Evolutionary conservation across 305 asterid species (phyloP).

Genomic region (Fraxinus xanthoxyloides): DNA sequence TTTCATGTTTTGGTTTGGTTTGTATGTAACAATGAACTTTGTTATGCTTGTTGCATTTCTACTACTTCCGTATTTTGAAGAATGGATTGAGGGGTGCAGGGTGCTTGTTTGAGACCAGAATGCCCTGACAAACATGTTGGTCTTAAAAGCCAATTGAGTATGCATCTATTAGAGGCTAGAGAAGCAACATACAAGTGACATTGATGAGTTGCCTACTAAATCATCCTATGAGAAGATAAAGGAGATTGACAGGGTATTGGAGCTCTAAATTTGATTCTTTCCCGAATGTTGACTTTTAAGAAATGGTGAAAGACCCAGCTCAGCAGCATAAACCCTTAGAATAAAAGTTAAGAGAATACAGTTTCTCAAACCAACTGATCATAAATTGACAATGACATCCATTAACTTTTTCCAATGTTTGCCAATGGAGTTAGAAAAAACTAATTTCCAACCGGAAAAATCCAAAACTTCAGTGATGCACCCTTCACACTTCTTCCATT

Average conservation of each 20-base stretch:
- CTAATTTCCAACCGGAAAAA: background rate
- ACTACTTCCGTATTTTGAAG: background rate
- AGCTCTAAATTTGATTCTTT: background rate
- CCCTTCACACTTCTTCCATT: background rate
- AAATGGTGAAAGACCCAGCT: background rate
- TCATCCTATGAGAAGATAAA: background rate
- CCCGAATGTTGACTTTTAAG: background rate
- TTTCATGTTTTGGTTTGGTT: background rate
- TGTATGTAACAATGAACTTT: background rate
- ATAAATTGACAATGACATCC: constrained; percentile 1
- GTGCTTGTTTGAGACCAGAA: background rate
- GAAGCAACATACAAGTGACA: background rate
- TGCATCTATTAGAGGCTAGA: background rate
- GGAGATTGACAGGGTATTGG: background rate
- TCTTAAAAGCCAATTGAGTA: background rate
- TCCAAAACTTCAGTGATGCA: constrained; percentile 4
- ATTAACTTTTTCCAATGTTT: background rate
- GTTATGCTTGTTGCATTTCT: background rate
- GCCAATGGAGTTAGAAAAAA: background rate
- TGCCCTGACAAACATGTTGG: background rate
- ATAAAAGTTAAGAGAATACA: background rate
- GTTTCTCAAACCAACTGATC: background rate
- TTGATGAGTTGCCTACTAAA: background rate
- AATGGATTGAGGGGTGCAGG: background rate
- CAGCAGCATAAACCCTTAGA: background rate